A percentile compares a stretch with the other conserved stretches of the same genome.
Evolutionary conservation across 768 basidiomycete genomes (phyloP).

Genomic region (Kwoniella shandongensis): DNA sequence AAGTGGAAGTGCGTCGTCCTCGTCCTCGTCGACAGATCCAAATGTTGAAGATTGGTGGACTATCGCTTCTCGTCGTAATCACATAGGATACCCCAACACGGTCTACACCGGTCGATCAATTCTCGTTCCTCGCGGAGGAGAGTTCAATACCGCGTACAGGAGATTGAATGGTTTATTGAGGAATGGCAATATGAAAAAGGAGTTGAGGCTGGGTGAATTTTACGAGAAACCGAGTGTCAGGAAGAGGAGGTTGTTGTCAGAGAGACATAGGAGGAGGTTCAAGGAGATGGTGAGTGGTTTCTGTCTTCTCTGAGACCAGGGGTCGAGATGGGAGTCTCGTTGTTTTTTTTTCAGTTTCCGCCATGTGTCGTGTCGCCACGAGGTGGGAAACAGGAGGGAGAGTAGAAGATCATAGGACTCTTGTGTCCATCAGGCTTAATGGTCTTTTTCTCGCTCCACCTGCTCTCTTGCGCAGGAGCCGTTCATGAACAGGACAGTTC

Average conservation of each 20-base stretch:
- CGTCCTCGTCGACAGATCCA: neutral
- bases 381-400: no score
- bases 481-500: no score
- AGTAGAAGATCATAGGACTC: no score
- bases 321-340: no score
- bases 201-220: constrained; percentile 21
- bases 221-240: constrained; percentile 23
- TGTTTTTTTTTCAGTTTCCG: no score
- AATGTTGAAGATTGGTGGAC: constrained; percentile 15
- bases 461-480: no score
- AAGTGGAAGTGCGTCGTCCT: no score
- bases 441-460: no score
- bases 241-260: constrained; percentile 23
- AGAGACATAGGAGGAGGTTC: constrained; percentile 26
- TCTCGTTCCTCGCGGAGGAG: constrained; percentile 6
- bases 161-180: constrained; percentile 18
- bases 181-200: constrained; percentile 19
- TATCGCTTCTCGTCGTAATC: neutral
- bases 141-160: constrained; percentile 12
- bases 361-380: no score
- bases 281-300: constrained; percentile 26
- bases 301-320: no score
- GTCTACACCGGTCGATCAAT: constrained; percentile 10
- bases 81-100: constrained; percentile 7
- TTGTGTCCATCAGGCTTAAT: no score